phyloP scores from a whole-genome alignment of 2,329 filamentous ascomycete genomes.

The Fusarium sp. region DNA sequence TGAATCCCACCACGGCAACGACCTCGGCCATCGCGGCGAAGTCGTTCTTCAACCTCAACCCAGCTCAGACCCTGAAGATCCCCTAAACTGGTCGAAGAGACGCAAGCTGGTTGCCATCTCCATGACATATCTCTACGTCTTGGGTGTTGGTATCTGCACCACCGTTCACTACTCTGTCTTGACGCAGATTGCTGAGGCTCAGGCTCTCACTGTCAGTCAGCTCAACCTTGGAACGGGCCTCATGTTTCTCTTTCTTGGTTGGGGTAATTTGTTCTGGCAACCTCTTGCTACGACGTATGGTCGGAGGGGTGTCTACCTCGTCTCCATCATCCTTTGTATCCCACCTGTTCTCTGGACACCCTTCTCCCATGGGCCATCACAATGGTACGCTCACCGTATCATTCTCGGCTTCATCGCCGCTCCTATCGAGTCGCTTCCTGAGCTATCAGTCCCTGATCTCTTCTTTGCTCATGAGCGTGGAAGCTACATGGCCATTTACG shows the following conservation, averaged over 20 bases:
- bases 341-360: not conserved
- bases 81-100: conserved; percentile 39
- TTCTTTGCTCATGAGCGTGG: conserved; percentile 59
- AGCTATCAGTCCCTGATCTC: conserved; percentile 49
- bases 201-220: conserved; percentile 40
- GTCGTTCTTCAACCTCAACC: conserved; percentile 39
- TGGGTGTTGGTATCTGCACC: conserved; percentile 50
- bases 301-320: conserved; percentile 60
- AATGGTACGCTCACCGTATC: conserved; percentile 46
- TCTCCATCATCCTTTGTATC: conserved; percentile 48
- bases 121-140: conserved; percentile 54
- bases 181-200: conserved; percentile 57
- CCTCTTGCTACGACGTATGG: conserved; percentile 64
- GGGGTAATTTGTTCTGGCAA: conserved; percentile 64
- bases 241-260: conserved; percentile 64
- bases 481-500: conserved; percentile 56
- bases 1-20: conserved; percentile 25
- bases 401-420: conserved; percentile 44
- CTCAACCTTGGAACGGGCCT: conserved; percentile 50
- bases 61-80: conserved; percentile 37
- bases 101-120: not conserved
- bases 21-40: conserved; percentile 46
- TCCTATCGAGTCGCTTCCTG: conserved; percentile 47
- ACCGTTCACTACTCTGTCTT: conserved; percentile 48
- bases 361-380: conserved; percentile 41